These are phyloP conservation scores for Pinguiococcus pyrenoidosus DNA, from an alignment of 108 stramenopile genomes.

Conservation along the genomic window DNA sequence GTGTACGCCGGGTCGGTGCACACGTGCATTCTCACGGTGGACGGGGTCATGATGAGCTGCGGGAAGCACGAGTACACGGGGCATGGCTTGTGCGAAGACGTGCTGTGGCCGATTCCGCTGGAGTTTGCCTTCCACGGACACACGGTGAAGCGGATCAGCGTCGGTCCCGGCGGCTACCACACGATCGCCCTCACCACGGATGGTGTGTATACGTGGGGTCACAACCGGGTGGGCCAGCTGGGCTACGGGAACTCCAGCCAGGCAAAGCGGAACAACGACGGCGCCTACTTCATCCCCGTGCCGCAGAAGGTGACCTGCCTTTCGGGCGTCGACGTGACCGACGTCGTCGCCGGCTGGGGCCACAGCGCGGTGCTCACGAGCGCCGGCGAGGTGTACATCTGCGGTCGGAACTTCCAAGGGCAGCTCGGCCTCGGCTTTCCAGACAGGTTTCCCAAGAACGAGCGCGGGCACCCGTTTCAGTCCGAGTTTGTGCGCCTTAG, in stretches of 20 bases:
- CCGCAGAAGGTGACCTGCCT: constrained; percentile 18
- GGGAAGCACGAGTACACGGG: constrained; percentile 34
- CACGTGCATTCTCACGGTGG: constrained; percentile 18
- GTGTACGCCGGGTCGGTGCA: constrained; percentile 26
- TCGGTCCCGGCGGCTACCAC: constrained; percentile 31
- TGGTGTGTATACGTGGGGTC: constrained; percentile 25
- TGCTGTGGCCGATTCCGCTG: constrained; percentile 18
- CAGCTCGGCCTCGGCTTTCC: constrained; percentile 44
- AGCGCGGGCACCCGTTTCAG: constrained; percentile 24
- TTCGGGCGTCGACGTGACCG: neutral
- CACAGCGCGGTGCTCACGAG: constrained; percentile 31
- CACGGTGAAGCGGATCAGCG: constrained; percentile 13
- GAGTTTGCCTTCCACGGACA: constrained; percentile 9
- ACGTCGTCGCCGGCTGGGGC: constrained; percentile 34
- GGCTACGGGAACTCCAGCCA: constrained; percentile 11
- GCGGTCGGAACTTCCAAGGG: constrained; percentile 34
- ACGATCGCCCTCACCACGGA: constrained; percentile 13
- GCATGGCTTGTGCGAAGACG: constrained; percentile 16
- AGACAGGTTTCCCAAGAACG: constrained; percentile 13
- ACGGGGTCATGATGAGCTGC: constrained; percentile 21
- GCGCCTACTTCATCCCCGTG: constrained; percentile 18
- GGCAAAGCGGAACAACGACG: constrained; percentile 18
- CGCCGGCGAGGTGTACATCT: constrained; percentile 32
- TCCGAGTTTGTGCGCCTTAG: constrained; percentile 6
- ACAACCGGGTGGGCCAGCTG: constrained; percentile 31